Evolutionary conservation across 1,284 basidiomycete species (phyloP), one percentile per base, ranked within the genome.

Genomic region (Ganoderma lingzhi): DNA sequence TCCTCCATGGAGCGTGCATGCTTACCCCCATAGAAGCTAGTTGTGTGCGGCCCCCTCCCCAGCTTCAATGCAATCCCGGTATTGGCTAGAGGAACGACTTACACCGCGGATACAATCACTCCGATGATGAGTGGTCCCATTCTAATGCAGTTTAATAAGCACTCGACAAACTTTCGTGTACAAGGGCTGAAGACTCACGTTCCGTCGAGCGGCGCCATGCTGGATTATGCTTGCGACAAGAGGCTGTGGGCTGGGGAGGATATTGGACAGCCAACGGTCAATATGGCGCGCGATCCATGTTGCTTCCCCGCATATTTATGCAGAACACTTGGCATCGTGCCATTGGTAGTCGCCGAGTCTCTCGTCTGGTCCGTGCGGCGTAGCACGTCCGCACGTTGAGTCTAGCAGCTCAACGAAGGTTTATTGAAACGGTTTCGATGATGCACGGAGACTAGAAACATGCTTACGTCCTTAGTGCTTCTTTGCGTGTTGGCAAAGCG

Each of bases 61-160:
- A 17, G n/a, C 4, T 28, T 30, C 39, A 42, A 30, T 28, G 39
- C 14, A 39, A 44, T 6, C 9, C 14, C 12, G 8, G 53, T 12
- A 17, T 42, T 23, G 8, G 17, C 6, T 14, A 6, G 56, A 12
- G 17, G 35, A 41, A 12, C 12, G 37, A 67, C 69, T 67, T 37
- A 70, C 69, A 70, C 62, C 23, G 62, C 69, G 65, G 48, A 61
- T 55, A 70, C 56, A 17, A 70, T 63, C 4, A 70, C 69, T 35
- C 69, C 69, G 23, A 70, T 66, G 51, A 70, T 58, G 45, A 70
- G 65, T 35, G 65, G 62, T n/a, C 69, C 69, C 65, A 70, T 70
- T 9, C 69, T 70, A 28, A 1, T 10, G 14, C 3, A 23, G 8
- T 28, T 44, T 10, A 41, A 39, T 17, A 32, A 41, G 53, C 30